These are phyloP conservation scores for Eurotiales sp. DNA, from an alignment of 2,329 filamentous ascomycete genomes.

Conservation along the genomic window DNA sequence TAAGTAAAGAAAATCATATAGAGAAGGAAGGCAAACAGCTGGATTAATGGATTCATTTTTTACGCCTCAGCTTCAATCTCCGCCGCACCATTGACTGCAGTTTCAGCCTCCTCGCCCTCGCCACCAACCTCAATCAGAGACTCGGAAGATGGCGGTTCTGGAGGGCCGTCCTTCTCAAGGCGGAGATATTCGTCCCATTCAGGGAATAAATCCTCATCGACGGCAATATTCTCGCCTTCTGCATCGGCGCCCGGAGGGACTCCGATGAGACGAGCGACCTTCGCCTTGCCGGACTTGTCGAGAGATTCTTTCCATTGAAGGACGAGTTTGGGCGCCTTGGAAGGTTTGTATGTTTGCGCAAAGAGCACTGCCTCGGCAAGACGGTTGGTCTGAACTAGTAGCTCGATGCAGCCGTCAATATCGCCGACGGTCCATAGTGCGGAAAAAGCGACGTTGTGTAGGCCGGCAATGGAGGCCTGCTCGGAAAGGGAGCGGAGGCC, in stretches of 20 bases:
- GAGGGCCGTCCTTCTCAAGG: slow-evolving; percentile 68
- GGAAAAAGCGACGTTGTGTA: slow-evolving; percentile 91
- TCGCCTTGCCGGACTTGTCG: slow-evolving; percentile 79
- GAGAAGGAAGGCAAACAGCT: background rate
- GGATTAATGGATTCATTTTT: slow-evolving; percentile 5
- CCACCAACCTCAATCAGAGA: slow-evolving; percentile 41
- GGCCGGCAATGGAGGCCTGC: slow-evolving; percentile 70
- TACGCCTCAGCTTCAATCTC: slow-evolving; percentile 23
- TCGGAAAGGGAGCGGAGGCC: slow-evolving; percentile 69
- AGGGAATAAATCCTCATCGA: slow-evolving; percentile 79
- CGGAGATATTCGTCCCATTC: slow-evolving; percentile 91
- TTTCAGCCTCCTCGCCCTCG: slow-evolving; percentile 27
- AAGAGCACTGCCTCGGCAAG: slow-evolving; percentile 85
- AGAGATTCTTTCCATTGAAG: slow-evolving; percentile 76
- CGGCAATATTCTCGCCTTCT: slow-evolving; percentile 37
- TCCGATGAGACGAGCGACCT: slow-evolving; percentile 78
- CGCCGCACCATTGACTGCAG: slow-evolving; percentile 29
- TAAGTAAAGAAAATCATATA: background rate
- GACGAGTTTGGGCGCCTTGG: slow-evolving; percentile 63
- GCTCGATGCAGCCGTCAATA: slow-evolving; percentile 72
- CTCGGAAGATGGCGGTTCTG: slow-evolving; percentile 35
- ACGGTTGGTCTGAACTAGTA: slow-evolving; percentile 74
- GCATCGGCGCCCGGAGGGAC: slow-evolving; percentile 73
- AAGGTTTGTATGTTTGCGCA: slow-evolving; percentile 92
- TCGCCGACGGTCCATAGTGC: slow-evolving; percentile 85